Evolutionary conservation across 1,284 basidiomycete species (phyloP).

Genomic region (Hemileccinum hortonii): DNA sequence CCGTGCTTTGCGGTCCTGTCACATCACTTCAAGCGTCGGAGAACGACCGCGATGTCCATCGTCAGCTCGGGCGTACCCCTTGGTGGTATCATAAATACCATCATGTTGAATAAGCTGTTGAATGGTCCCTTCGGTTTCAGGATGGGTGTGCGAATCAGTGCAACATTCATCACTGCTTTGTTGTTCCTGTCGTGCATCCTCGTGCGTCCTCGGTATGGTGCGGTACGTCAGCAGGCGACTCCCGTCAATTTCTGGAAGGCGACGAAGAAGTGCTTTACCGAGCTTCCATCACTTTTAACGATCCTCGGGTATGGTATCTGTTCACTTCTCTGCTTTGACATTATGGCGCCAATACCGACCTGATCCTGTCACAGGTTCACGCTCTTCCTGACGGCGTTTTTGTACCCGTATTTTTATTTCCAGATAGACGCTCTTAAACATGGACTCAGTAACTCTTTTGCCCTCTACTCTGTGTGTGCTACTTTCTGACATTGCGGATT

Average conservation of each 20-base stretch:
- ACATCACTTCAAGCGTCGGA: too few species aligned
- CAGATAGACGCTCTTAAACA: constrained; percentile 30
- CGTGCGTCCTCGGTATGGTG: constrained; percentile 27
- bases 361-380: too few species aligned
- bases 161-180: constrained; percentile 24
- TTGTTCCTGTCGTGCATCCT: constrained; percentile 29
- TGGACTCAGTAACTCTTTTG: constrained; percentile 23
- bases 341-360: constrained; percentile 31
- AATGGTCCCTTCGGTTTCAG: constrained; percentile 27
- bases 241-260: constrained; percentile 16
- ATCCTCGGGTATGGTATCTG: constrained; percentile 14
- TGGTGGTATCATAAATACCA: too few species aligned
- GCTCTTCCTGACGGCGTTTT: constrained; percentile 20
- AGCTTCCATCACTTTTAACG: constrained; percentile 25
- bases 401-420: constrained; percentile 34
- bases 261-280: constrained; percentile 23
- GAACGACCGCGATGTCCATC: too few species aligned
- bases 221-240: background rate
- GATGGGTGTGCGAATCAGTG: constrained; percentile 31
- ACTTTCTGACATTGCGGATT: background rate
- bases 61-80: too few species aligned
- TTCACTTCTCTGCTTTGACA: constrained; percentile 38
- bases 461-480: constrained; percentile 32
- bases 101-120: constrained; percentile 42
- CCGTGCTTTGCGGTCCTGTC: constrained; percentile 35